Evolutionary conservation across 441 rosid genomes (phyloP).

Genomic region (Gossypium aridum): DNA sequence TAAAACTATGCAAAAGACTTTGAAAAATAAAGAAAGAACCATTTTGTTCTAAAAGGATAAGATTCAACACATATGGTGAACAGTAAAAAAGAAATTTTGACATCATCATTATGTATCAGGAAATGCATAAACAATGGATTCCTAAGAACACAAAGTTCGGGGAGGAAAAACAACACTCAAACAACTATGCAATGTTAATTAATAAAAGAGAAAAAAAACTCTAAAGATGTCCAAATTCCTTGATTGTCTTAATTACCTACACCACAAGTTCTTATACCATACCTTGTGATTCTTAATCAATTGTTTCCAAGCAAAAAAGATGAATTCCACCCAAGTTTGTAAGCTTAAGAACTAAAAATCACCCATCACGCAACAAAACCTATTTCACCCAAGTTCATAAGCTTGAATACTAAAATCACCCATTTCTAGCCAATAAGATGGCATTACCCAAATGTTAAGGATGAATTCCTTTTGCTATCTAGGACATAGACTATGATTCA

Average conservation of each 20-base stretch:
- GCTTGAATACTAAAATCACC: not conserved
- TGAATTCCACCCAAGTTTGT: not conserved
- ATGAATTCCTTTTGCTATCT: not conserved
- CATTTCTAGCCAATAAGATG: not conserved
- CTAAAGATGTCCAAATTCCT: not conserved
- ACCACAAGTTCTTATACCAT: not conserved
- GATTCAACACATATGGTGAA: conserved; percentile 3
- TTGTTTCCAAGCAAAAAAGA: not conserved
- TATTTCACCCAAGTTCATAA: not conserved
- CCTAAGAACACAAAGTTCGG: not conserved
- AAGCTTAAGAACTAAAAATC: not conserved
- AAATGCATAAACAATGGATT: not conserved
- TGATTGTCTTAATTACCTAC: not conserved
- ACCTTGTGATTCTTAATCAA: not conserved
- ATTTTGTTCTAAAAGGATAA: too few relatives aligned
- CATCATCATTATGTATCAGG: not conserved
- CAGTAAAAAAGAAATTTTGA: not conserved
- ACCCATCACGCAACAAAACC: not conserved
- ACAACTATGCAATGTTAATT: not conserved
- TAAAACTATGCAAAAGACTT: not conserved
- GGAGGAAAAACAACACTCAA: not conserved
- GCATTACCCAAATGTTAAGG: not conserved
- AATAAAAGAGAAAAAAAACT: not conserved
- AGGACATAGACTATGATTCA: not conserved
- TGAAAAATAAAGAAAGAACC: not conserved